Evolutionary conservation across 83 land plant genomes (phyloP), one percentile per base, ranked within the genome.

Genomic region (Diphasiastrum complanatum): DNA sequence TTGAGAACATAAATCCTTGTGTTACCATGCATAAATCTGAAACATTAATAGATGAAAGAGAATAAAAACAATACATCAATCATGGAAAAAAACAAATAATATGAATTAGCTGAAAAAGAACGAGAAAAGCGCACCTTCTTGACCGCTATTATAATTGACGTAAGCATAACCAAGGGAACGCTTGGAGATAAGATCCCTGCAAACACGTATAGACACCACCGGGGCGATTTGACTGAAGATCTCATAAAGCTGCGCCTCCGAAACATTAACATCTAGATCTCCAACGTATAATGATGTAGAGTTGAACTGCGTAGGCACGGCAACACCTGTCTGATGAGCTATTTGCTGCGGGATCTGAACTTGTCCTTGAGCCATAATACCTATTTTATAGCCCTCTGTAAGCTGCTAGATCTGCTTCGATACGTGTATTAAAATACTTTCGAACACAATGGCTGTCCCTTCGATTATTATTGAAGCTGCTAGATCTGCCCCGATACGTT

Each of bases 241-340:
- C 28, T 72, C 79, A 25, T 49, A 60, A 0, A 75, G 61, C 46
- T 60, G 57, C 27, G 48, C 46, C 4, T 66, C 78, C 24, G 65
- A 50, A 38, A 73, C 79, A 14, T 36, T 57, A 12, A 56, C 38
- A 2, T 66, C 67, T 45, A 76, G 47, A 55, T 76, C 79, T 33
- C 67, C 77, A 1, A 76, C 79, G 23, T 76, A 76, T 16, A 76
- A 65, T 11, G 79, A 73, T 1, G 78, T 55, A 45, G 72, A 68
- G 12, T 45, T 37, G 33, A 52, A 71, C 29, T 41, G 68, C 41
- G 54, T 62, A 10, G 51, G 26, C n/a, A n/a, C n/a, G n/a, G n/a
- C n/a, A n/a, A n/a, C n/a, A n/a, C n/a, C n/a, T n/a, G n/a, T n/a
- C n/a, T n/a, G n/a, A n/a, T n/a, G n/a, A n/a, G n/a, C n/a, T n/a